phyloP scores from a whole-genome alignment of 768 basidiomycete genomes.

The Xerocomus spinulosus region DNA sequence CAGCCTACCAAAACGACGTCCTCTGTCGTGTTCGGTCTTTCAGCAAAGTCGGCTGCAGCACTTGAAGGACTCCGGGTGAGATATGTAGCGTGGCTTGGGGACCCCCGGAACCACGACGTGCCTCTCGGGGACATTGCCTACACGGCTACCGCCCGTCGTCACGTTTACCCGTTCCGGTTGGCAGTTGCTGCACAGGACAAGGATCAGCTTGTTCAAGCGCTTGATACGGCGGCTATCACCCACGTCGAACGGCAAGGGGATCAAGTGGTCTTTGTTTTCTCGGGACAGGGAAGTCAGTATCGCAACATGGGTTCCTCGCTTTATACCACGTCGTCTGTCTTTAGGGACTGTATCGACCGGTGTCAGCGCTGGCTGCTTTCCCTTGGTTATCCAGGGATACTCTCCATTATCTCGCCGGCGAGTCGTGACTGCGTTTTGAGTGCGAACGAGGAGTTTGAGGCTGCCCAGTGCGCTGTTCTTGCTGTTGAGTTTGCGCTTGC shows the following conservation, averaged over 20 bases:
- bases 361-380: constrained; percentile 50
- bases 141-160: constrained; percentile 62
- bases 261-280: constrained; percentile 62
- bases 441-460: constrained; percentile 39
- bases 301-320: constrained; percentile 56
- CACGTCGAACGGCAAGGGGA: constrained; percentile 25
- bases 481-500: constrained; percentile 60
- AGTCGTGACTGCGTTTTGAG: constrained; percentile 19
- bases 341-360: constrained; percentile 50
- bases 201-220: constrained; percentile 43
- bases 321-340: constrained; percentile 46
- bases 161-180: constrained; percentile 50
- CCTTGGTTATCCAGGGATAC: constrained; percentile 49
- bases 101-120: constrained; percentile 17
- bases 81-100: constrained; percentile 47
- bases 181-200: constrained; percentile 41
- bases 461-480: constrained; percentile 52
- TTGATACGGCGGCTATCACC: constrained; percentile 35
- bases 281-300: constrained; percentile 71
- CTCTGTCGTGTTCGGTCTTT: constrained; percentile 52
- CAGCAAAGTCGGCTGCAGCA: constrained; percentile 50
- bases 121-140: constrained; percentile 56
- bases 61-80: constrained; percentile 44
- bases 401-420: constrained; percentile 37
- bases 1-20: background rate